Evolutionary conservation across 2,329 filamentous ascomycete species (phyloP).

Genomic region (Hirsutella thompsonii): DNA sequence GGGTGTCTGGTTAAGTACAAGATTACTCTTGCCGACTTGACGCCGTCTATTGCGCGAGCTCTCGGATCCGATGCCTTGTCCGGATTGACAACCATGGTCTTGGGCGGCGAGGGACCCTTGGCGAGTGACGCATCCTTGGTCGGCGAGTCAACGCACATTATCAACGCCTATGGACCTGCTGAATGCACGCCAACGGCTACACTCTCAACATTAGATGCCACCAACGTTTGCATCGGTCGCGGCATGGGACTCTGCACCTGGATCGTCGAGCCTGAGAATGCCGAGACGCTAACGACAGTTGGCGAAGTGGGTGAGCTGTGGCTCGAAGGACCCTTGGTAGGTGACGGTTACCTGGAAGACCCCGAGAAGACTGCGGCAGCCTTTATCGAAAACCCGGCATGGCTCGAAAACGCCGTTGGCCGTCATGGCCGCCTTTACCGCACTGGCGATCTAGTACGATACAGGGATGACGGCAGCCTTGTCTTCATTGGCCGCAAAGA

Average conservation of each 20-base stretch:
- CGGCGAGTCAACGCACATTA: slow-evolving; percentile 2
- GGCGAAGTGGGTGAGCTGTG: slow-evolving; percentile 5
- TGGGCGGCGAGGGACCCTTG: neutral
- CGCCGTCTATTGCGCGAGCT: slow-evolving; percentile 5
- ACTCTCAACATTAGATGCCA: slow-evolving; percentile 1
- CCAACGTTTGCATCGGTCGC: slow-evolving; percentile 3
- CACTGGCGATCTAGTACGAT: slow-evolving; percentile 7
- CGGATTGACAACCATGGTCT: slow-evolving; percentile 2
- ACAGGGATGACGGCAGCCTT: neutral
- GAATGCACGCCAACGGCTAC: slow-evolving; percentile 2
- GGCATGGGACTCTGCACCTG: slow-evolving; percentile 3
- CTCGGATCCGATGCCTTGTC: slow-evolving; percentile 5
- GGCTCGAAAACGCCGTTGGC: neutral
- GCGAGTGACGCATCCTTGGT: neutral
- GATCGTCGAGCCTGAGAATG: slow-evolving; percentile 3
- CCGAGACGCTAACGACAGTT: slow-evolving; percentile 1
- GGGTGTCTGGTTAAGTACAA: neutral
- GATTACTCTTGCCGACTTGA: slow-evolving; percentile 3
- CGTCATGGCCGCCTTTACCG: slow-evolving; percentile 3
- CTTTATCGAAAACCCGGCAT: slow-evolving; percentile 1
- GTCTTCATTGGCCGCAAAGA: slow-evolving; percentile 1
- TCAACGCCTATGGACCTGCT: slow-evolving; percentile 10
- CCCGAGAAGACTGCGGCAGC: slow-evolving; percentile 2
- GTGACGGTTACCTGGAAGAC: slow-evolving; percentile 26
- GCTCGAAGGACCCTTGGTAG: slow-evolving; percentile 22